Evolutionary conservation across 495 filamentous ascomycete species (phyloP).

Genomic region (Aspergillus incahuasiensis): DNA sequence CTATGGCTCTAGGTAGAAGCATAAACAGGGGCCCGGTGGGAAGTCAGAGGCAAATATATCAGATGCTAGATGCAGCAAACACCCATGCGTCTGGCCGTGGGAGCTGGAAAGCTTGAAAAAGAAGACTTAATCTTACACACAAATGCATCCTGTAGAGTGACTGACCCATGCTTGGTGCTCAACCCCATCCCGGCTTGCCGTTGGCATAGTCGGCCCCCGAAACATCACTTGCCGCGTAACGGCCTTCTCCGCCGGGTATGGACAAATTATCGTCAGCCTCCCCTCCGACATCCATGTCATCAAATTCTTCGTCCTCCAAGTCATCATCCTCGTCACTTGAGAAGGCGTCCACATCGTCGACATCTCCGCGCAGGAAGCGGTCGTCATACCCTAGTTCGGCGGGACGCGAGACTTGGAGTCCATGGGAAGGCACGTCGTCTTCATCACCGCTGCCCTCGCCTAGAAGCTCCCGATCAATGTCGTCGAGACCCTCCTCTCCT

Average conservation of each 20-base stretch:
- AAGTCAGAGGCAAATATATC: background rate
- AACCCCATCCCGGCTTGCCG: slow-evolving; percentile 13
- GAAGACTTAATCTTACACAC: background rate
- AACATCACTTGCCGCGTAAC: slow-evolving; percentile 36
- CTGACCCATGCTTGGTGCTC: background rate
- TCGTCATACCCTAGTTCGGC: slow-evolving; percentile 26
- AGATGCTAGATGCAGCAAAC: background rate
- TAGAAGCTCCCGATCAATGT: slow-evolving; percentile 48
- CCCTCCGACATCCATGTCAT: slow-evolving; percentile 21
- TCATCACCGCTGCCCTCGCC: slow-evolving; percentile 47
- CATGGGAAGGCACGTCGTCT: slow-evolving; percentile 24
- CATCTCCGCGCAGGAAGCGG: slow-evolving; percentile 26
- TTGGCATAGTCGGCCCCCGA: slow-evolving; percentile 27
- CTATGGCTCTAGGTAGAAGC: background rate
- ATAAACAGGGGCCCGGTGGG: background rate
- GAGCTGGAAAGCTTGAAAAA: background rate
- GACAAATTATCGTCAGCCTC: slow-evolving; percentile 43
- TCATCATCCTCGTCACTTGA: slow-evolving; percentile 33
- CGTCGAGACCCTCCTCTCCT: slow-evolving; percentile 43
- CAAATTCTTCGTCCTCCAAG: slow-evolving; percentile 33
- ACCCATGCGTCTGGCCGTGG: background rate
- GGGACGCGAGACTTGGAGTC: slow-evolving; percentile 11
- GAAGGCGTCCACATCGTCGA: slow-evolving; percentile 21
- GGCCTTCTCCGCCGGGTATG: slow-evolving; percentile 37
- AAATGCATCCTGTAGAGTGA: background rate